A percentile compares a stretch with the other conserved stretches of the same genome.
Evolutionary conservation across 2,329 filamentous ascomycete genomes (phyloP).

Genomic region (Diaporthe nobilis): DNA sequence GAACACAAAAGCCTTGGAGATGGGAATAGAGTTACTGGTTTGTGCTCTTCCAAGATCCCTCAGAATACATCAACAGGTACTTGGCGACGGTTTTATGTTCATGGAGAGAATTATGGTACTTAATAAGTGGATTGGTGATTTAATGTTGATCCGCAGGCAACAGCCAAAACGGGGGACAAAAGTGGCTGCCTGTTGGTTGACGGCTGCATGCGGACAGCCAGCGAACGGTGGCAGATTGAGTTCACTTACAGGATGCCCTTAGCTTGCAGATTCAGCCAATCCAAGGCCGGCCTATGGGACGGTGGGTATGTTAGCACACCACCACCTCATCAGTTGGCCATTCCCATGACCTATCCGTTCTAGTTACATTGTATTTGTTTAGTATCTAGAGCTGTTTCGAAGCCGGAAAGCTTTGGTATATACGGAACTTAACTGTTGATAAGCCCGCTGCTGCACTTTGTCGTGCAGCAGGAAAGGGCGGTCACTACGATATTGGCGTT

Average conservation of each 20-base stretch:
- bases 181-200: conserved; percentile 10
- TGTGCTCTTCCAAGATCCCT: neutral
- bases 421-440: too few species aligned
- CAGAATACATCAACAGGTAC: neutral
- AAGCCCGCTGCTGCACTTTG: too few species aligned
- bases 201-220: neutral
- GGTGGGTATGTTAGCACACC: neutral
- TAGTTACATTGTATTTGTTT: too few species aligned
- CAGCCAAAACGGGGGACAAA: conserved; percentile 2
- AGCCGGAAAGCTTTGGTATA: too few species aligned
- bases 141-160: neutral
- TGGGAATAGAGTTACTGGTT: neutral
- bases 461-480: too few species aligned
- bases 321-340: neutral
- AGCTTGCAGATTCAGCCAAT: neutral
- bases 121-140: neutral
- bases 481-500: too few species aligned
- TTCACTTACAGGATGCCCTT: neutral
- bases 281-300: neutral
- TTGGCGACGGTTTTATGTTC: neutral
- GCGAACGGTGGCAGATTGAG: neutral
- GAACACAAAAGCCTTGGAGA: neutral
- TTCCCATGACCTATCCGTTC: too few species aligned
- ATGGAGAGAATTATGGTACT: neutral
- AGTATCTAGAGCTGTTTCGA: too few species aligned